Conservation (phyloP, 306 rosid genomes). For the Glycine latifolia region DNA sequence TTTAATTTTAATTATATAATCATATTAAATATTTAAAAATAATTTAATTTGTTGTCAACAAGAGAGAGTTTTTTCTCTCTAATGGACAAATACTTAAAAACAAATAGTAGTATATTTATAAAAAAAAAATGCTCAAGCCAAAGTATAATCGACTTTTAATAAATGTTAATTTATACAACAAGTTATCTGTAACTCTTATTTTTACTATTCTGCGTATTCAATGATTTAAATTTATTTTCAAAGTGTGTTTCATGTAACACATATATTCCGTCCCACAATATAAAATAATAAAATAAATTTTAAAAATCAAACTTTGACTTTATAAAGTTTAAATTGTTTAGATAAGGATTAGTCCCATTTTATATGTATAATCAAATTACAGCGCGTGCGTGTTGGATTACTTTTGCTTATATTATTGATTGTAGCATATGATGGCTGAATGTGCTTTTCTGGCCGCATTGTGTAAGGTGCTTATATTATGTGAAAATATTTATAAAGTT, state of each 20-base stretch:
- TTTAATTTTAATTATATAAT: too few relatives aligned
- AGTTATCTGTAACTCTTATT: neutral
- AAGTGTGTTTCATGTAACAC: neutral
- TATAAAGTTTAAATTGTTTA: neutral
- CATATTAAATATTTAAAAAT: too few relatives aligned
- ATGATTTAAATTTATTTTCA: neutral
- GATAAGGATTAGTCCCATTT: neutral
- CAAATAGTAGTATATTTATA: too few relatives aligned
- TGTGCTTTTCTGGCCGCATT: neutral
- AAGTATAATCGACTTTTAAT: neutral
- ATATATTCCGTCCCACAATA: neutral
- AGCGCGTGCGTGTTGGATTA: slow-evolving; percentile 13
- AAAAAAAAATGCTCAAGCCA: neutral
- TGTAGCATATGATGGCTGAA: neutral
- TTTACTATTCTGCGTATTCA: neutral
- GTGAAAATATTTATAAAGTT: too few relatives aligned
- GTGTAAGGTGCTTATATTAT: neutral
- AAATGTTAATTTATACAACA: neutral
- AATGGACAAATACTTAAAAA: too few relatives aligned
- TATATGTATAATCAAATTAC: neutral
- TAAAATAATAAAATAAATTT: neutral
- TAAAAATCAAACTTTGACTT: neutral
- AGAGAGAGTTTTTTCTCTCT: too few relatives aligned
- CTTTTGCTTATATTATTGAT: slow-evolving; percentile 24
- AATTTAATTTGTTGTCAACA: too few relatives aligned